Evolutionary conservation across 495 filamentous ascomycete species (phyloP).

Genomic region (Parmelia sp.): DNA sequence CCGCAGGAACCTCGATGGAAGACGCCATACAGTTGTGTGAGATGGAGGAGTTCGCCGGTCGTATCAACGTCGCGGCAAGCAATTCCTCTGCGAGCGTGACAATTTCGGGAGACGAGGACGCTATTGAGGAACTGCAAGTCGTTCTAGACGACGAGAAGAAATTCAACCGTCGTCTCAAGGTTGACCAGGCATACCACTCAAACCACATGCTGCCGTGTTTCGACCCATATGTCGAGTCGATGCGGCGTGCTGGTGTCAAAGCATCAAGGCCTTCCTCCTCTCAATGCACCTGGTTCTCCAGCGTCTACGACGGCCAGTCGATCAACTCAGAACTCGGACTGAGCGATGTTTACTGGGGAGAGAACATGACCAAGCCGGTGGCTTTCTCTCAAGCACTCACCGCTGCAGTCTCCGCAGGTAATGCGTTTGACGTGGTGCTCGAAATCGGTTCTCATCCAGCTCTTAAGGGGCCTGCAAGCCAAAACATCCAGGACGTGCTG

Average conservation of each 20-base stretch:
- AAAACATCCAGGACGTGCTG: constrained; percentile 35
- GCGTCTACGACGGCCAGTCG: constrained; percentile 5
- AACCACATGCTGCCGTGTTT: constrained; percentile 47
- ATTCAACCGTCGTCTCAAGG: constrained; percentile 2
- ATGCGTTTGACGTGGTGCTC: constrained; percentile 29
- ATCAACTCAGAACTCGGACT: not conserved
- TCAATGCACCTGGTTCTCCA: constrained; percentile 12
- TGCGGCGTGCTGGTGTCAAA: constrained; percentile 24
- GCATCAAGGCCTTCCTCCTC: not conserved
- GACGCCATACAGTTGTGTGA: constrained; percentile 1
- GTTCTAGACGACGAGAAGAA: not conserved
- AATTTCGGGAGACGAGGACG: constrained; percentile 23
- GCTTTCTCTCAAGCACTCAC: constrained; percentile 32
- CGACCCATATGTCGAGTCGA: constrained; percentile 33
- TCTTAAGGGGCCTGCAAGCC: constrained; percentile 42
- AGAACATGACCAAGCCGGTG: constrained; percentile 49
- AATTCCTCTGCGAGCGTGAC: constrained; percentile 31
- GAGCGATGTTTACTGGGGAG: constrained; percentile 43
- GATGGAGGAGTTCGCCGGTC: not conserved
- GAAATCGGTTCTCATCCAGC: constrained; percentile 55
- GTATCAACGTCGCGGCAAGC: constrained; percentile 27
- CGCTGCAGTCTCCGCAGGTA: not conserved
- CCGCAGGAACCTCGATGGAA: constrained; percentile 14
- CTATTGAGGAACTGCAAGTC: constrained; percentile 15
- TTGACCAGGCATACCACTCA: constrained; percentile 40